Conservation (phyloP, 1,284 basidiomycete species). For the Ganoderma boninense region DNA sequence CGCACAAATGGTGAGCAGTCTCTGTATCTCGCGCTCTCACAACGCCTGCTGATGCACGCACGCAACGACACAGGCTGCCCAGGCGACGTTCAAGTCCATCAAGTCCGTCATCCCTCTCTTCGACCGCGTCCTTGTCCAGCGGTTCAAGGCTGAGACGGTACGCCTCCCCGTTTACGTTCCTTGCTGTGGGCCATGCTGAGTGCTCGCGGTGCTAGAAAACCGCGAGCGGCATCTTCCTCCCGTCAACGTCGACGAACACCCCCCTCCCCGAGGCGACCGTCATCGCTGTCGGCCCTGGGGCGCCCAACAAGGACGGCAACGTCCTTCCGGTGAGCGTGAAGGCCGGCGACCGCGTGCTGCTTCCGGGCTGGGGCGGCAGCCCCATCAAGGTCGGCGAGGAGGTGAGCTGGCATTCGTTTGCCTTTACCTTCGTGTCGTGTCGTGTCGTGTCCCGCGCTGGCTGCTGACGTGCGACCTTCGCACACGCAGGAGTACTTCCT, state of each 20-base stretch:
- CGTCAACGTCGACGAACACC: conserved; percentile 82
- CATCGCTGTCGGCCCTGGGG: conserved; percentile 94
- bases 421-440: neutral
- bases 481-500: conserved; percentile 86
- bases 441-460: neutral
- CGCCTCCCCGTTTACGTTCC: conserved; percentile 38
- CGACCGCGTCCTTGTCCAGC: conserved; percentile 97
- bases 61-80: conserved; percentile 62
- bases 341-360: conserved; percentile 91
- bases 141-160: conserved; percentile 94
- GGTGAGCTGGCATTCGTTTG: conserved; percentile 56
- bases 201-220: conserved; percentile 76
- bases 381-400: conserved; percentile 98
- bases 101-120: conserved; percentile 91
- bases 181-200: neutral
- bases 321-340: conserved; percentile 84
- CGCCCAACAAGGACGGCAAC: conserved; percentile 86
- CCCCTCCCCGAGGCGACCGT: conserved; percentile 97
- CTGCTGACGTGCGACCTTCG: conserved; percentile 13
- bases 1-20: conserved; percentile 26
- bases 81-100: conserved; percentile 94
- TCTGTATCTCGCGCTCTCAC: neutral
- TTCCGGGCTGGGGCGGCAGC: conserved; percentile 97
- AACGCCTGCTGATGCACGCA: neutral
- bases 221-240: conserved; percentile 92